Conservation (phyloP, 1,139 yeast species). For the Saccharomyces hybrid region DNA sequence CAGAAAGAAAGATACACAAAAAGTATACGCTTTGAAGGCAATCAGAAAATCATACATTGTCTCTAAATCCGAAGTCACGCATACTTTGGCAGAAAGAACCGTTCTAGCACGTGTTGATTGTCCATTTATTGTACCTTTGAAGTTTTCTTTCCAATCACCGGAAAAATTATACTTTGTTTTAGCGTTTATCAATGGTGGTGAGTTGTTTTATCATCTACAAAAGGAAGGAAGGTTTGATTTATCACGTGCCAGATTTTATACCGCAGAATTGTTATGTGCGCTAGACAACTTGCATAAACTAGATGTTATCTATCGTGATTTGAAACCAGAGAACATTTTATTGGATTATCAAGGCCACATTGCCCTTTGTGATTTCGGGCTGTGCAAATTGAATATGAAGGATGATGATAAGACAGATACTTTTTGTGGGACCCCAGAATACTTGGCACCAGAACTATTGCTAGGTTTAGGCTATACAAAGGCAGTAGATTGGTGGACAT, state of each 20-base stretch:
- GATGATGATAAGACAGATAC: constrained; percentile 84
- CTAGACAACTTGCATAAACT: constrained; percentile 83
- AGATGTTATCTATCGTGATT: constrained; percentile 88
- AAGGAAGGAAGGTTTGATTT: constrained; percentile 83
- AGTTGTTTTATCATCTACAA: constrained; percentile 88
- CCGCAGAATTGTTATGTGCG: constrained; percentile 89
- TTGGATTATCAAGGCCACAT: constrained; percentile 95
- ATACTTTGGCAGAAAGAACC: constrained; percentile 91
- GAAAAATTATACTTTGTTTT: constrained; percentile 85
- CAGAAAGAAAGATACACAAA: constrained; percentile 86
- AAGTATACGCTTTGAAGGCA: constrained; percentile 88
- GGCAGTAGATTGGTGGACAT: constrained; percentile 96
- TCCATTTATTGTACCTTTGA: constrained; percentile 97
- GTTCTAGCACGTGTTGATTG: constrained; percentile 87
- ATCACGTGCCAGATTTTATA: constrained; percentile 84
- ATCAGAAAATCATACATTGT: constrained; percentile 90
- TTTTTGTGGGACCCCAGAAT: constrained; percentile 95
- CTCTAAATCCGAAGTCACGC: constrained; percentile 89
- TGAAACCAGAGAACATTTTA: constrained; percentile 91
- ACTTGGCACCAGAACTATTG: constrained; percentile 88
- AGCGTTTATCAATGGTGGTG: constrained; percentile 96
- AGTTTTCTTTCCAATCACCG: constrained; percentile 92
- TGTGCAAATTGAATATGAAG: constrained; percentile 90
- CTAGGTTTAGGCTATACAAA: constrained; percentile 91
- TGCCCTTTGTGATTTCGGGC: constrained; percentile 93